These are phyloP conservation scores for Aquilaria agallochum DNA, from an alignment of 441 rosid genomes.

Conservation along the genomic window DNA sequence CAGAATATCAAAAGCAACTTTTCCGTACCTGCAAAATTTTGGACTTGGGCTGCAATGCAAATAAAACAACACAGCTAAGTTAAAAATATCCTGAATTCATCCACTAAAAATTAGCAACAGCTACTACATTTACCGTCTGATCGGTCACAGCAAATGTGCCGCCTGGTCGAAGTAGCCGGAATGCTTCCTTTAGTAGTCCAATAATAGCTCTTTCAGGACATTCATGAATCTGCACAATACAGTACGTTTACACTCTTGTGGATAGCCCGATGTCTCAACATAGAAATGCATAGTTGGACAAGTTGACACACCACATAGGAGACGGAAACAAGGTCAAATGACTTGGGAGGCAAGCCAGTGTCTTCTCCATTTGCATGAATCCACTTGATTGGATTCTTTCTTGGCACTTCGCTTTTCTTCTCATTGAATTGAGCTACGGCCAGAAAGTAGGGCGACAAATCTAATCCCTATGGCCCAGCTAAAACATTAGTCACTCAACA, in stretches of 20 bases:
- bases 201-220: conserved; percentile 51
- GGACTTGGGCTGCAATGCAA: conserved; percentile 46
- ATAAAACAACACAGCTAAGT: neutral
- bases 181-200: conserved; percentile 39
- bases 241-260: too few relatives aligned
- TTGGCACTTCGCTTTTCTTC: conserved; percentile 25
- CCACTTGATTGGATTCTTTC: conserved; percentile 41
- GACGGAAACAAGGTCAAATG: conserved; percentile 48
- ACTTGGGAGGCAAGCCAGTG: conserved; percentile 52
- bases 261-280: neutral
- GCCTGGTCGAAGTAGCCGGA: conserved; percentile 48
- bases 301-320: conserved; percentile 35
- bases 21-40: conserved; percentile 51
- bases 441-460: conserved; percentile 63
- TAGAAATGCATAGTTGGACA: neutral
- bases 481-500: too few relatives aligned
- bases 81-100: too few relatives aligned
- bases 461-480: conserved; percentile 42
- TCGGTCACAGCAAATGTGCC: conserved; percentile 56
- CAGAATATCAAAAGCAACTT: too few relatives aligned
- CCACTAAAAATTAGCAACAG: too few relatives aligned
- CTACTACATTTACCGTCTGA: conserved; percentile 33
- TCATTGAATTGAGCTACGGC: conserved; percentile 56
- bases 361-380: conserved; percentile 58
- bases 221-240: conserved; percentile 42